A percentile compares a stretch with the other conserved stretches of the same genome.
These are phyloP conservation scores for Clarireedia paspali DNA, from an alignment of 2,329 filamentous ascomycete genomes.

Conservation along the genomic window DNA sequence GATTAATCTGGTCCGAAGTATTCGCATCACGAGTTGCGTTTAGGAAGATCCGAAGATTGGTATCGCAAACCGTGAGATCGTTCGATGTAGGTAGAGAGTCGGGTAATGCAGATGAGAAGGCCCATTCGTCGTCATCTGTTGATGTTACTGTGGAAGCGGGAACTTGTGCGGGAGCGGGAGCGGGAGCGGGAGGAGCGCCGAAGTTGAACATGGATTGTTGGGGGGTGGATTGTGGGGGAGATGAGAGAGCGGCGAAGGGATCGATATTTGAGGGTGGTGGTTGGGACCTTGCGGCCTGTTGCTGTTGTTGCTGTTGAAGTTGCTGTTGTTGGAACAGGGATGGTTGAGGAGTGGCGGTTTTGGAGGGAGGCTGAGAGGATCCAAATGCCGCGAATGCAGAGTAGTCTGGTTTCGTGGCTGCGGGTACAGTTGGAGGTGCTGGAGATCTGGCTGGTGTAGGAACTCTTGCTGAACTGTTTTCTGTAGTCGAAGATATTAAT, in stretches of 20 bases:
- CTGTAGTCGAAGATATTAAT: slow-evolving; percentile 55
- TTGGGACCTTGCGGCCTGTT: slow-evolving; percentile 30
- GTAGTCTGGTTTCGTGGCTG: slow-evolving; percentile 32
- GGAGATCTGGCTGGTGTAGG: slow-evolving; percentile 35
- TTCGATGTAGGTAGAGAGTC: slow-evolving; percentile 41
- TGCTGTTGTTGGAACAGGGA: slow-evolving; percentile 36
- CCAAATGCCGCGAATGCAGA: slow-evolving; percentile 49
- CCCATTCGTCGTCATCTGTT: slow-evolving; percentile 84
- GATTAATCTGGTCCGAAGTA: slow-evolving; percentile 44
- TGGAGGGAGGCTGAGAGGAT: slow-evolving; percentile 41
- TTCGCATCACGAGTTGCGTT: slow-evolving; percentile 51
- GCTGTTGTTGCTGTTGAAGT: slow-evolving; percentile 24
- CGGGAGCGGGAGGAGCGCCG: slow-evolving; percentile 30
- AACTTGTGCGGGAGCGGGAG: slow-evolving; percentile 29
- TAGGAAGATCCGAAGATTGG: slow-evolving; percentile 65
- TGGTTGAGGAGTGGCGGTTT: slow-evolving; percentile 47
- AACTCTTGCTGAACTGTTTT: slow-evolving; percentile 49
- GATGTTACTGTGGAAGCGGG: slow-evolving; percentile 30
- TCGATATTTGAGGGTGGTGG: slow-evolving; percentile 41
- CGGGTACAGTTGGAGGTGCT: slow-evolving; percentile 14
- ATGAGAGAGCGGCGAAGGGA: slow-evolving; percentile 45
- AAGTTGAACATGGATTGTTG: slow-evolving; percentile 41
- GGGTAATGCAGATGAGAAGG: slow-evolving; percentile 81
- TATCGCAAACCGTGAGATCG: slow-evolving; percentile 60
- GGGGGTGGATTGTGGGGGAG: slow-evolving; percentile 35